A percentile compares a stretch with the other conserved stretches of the same genome.
phyloP scores from a whole-genome alignment of 225 moss, liverwort and hornwort species.

The Sphagnum tenellum region DNA sequence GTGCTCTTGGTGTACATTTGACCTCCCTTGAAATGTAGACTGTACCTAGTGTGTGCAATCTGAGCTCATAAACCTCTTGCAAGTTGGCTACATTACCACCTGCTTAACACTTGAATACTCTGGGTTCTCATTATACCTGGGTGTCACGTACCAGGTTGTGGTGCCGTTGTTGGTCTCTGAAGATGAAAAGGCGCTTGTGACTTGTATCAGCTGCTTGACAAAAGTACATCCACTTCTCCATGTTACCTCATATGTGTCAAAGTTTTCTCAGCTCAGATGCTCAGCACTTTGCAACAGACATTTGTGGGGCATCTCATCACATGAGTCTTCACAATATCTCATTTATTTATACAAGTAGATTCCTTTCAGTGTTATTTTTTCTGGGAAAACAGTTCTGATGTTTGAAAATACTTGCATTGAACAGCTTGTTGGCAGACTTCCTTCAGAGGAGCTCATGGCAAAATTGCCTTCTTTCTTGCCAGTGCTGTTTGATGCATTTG shows the following conservation, averaged over 20 bases:
- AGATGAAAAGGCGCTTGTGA: constrained; percentile 80
- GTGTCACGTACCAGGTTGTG: constrained; percentile 46
- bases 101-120: too few relatives aligned
- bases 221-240: constrained; percentile 30
- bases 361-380: too few relatives aligned
- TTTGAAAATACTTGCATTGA: neutral
- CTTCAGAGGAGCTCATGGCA: constrained; percentile 59
- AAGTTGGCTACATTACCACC: too few relatives aligned
- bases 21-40: too few relatives aligned
- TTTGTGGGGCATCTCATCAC: neutral
- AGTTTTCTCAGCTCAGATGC: neutral
- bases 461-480: constrained; percentile 83
- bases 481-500: constrained; percentile 82
- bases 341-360: too few relatives aligned
- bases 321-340: too few relatives aligned
- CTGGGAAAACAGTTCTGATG: too few relatives aligned
- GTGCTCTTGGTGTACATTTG: too few relatives aligned
- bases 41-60: too few relatives aligned
- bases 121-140: neutral
- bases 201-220: constrained; percentile 87
- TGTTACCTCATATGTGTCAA: too few relatives aligned
- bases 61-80: too few relatives aligned
- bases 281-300: neutral
- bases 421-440: constrained; percentile 82
- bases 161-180: constrained; percentile 81